phyloP scores from a whole-genome alignment of 2,329 filamentous ascomycete species.

The Phyllosticta citrichinensis region DNA sequence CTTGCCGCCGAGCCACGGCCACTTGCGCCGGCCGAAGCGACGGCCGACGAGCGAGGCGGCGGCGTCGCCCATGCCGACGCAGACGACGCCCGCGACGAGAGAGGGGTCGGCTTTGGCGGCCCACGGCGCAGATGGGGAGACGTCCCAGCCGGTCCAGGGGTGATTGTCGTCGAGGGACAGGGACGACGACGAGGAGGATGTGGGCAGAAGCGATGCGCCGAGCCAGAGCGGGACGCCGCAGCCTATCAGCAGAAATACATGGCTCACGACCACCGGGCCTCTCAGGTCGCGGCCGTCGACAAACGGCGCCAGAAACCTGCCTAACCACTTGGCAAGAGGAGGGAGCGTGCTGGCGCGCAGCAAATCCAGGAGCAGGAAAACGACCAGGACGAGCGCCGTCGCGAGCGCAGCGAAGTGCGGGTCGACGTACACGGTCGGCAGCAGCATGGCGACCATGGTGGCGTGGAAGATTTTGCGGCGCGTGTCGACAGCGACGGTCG shows the following conservation, averaged over 20 bases:
- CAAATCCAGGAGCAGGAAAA: conserved; percentile 83
- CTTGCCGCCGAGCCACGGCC: conserved; percentile 95
- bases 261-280: conserved; percentile 88
- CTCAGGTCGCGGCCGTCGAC: conserved; percentile 89
- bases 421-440: conserved; percentile 79
- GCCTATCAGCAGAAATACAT: conserved; percentile 90
- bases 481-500: conserved; percentile 84
- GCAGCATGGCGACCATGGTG: conserved; percentile 94
- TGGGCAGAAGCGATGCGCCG: neutral
- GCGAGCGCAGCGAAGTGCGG: conserved; percentile 74
- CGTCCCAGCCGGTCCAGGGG: conserved; percentile 63
- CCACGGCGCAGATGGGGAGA: conserved; percentile 26
- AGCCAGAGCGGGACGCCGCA: conserved; percentile 94
- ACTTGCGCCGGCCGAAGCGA: conserved; percentile 77
- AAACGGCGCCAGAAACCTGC: conserved; percentile 80
- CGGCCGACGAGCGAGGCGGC: conserved; percentile 84
- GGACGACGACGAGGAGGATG: neutral
- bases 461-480: conserved; percentile 95
- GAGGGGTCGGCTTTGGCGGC: conserved; percentile 56
- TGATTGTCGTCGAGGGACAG: conserved; percentile 56
- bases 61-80: conserved; percentile 90
- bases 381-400: conserved; percentile 64
- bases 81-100: conserved; percentile 88
- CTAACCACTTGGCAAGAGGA: conserved; percentile 76
- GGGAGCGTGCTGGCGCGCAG: conserved; percentile 85